Evolutionary conservation across 192 early-diverging fungal species (phyloP), one percentile per base, ranked within the genome.

Genomic region (Podila clonocystis): DNA sequence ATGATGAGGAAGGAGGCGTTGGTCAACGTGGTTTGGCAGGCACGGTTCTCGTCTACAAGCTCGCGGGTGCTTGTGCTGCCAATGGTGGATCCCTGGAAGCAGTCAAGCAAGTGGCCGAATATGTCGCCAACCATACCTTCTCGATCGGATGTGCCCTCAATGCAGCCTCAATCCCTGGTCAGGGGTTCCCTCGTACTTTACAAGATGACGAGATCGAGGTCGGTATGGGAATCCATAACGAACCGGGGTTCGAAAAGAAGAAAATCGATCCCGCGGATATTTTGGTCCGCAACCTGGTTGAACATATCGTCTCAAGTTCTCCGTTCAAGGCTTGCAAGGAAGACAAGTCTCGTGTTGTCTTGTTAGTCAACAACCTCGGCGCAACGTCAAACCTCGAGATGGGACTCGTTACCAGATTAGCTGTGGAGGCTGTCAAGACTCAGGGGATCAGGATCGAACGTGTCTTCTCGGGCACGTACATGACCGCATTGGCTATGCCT

Each of bases 291-390:
- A 74, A 65, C 3, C 85, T 96, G 63, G 67, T 95, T 13, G 69
- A 86, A 52, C 86, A 85, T 22, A 74, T 93, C 26, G 61, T 63
- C 61, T 31, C 58, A 15, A 76, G 74, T 50, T 63, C 28, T 9
- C 74, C 62, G 0, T 83, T 89, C 68, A 72, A 76, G 57, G 85
- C 86, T 6, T 72, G 86, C 24, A 72, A 75, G 26, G 30, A 55
- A 13, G 75, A 87, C 59, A 75, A 86, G 31, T 31, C 67, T 29
- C 78, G 74, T 4, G 86, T 93, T 17, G 85, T 90, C n/a, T 68
- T 96, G n/a, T 65, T 96, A 58, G 84, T 95, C 36, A 96, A 96
- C 78, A 95, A 96, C 82, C 83, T 95, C n/a, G 95, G 95, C 6
- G 94, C 90, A 2, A 89, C 87, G 0, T 90, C 94, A 0, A 85